Percentiles rank a stretch among this genome's conserved stretches.
Evolutionary conservation across 2,329 filamentous ascomycete species (phyloP).

Genomic region (Aureobasidium sp.): DNA sequence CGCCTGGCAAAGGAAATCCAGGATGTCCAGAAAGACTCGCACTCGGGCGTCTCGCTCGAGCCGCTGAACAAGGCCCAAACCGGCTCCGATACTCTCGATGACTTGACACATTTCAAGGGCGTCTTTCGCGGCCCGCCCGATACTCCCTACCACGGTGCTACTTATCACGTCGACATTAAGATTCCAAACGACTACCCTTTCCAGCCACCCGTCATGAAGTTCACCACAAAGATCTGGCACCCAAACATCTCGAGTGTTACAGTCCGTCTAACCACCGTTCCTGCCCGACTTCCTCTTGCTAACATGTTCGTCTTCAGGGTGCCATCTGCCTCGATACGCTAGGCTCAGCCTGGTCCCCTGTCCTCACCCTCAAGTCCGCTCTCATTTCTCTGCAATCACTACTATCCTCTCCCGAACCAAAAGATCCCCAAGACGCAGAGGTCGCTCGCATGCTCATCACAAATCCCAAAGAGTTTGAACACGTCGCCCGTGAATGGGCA

Average conservation of each 20-base stretch:
- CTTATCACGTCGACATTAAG: conserved; percentile 71
- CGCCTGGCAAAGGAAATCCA: conserved; percentile 66
- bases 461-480: conserved; percentile 68
- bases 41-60: conserved; percentile 66
- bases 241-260: conserved; percentile 94
- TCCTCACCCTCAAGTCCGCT: conserved; percentile 92
- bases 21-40: conserved; percentile 65
- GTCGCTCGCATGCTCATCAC: conserved; percentile 84
- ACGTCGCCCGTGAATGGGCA: conserved; percentile 84
- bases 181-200: conserved; percentile 91
- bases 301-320: conserved; percentile 48
- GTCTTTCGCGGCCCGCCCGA: conserved; percentile 76
- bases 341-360: conserved; percentile 83
- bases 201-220: conserved; percentile 82
- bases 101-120: conserved; percentile 75
- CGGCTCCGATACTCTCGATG: conserved; percentile 48
- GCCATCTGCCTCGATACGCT: conserved; percentile 96
- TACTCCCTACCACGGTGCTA: conserved; percentile 85
- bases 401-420: conserved; percentile 86
- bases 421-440: conserved; percentile 93
- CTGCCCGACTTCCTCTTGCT: conserved; percentile 15
- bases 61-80: conserved; percentile 27
- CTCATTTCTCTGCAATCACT: conserved; percentile 89
- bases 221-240: conserved; percentile 92
- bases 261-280: conserved; percentile 38